Evolutionary conservation across 2,329 filamentous ascomycete species (phyloP), one percentile per base, ranked within the genome.

Genomic region (Pseudocercospora cruenta): DNA sequence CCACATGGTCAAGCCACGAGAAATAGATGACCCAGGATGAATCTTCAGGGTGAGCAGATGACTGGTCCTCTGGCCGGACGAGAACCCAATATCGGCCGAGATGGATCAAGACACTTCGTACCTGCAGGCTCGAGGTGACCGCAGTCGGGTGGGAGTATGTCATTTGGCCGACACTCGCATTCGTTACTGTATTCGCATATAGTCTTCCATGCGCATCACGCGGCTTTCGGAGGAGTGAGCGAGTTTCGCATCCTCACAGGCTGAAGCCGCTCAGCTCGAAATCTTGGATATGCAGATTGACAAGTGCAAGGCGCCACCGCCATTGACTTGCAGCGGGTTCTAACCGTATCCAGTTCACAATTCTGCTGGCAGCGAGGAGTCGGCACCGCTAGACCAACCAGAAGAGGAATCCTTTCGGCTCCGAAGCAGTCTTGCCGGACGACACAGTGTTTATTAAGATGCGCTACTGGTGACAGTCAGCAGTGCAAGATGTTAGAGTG

Each of bases 71-170:
- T 10, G n/a, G 21, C 21, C 45, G 45, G 45, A 47, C 45, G 45
- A 47, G n/a, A 12, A 47, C 14, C 45, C 22, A 3, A 22, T 31
- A 54, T 54, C 51, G 51, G 51, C 51, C 51, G 24, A 54, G 8
- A 54, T 16, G 51, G 51, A 54, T 54, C 51, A 28, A 31, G 24
- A 54, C 51, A 53, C 49, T 53, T 53, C 49, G 49, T 53, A 53
- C 49, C 49, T 53, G 49, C 49, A 53, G 49, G 22, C 6, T 1
- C 10, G 47, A 7, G 22, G 49, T 26, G 49, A 53, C 22, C 51
- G 51, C 51, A 54, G 49, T 22, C 49, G 49, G 49, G 10, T 19
- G n/a, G n/a, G 49, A 22, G 24, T 9, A 22, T 24, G 21, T 53
- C 49, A 53, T 53, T 9, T 14, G 8, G 1, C 8, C 8, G 19